Evolutionary conservation across 208 protist species (phyloP), one percentile per base, ranked within the genome.

Genomic region (Acanthamoeba sp.): DNA sequence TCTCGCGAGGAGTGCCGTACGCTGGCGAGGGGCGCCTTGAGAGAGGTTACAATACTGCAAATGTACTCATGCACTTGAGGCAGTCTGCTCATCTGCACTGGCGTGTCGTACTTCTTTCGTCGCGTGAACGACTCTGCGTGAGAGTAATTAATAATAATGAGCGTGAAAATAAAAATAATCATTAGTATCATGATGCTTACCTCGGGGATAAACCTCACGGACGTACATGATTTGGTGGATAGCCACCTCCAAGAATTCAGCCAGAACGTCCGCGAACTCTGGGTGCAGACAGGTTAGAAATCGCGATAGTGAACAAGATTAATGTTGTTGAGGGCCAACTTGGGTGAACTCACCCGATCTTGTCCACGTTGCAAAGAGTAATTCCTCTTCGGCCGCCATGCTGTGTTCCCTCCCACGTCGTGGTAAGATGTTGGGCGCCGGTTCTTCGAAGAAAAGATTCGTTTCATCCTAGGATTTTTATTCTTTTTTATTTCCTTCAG

Each of bases 151-250:
- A n/a, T n/a, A n/a, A n/a, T n/a, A n/a, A n/a, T n/a, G n/a, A n/a
- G n/a, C n/a, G n/a, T n/a, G n/a, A n/a, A n/a, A n/a, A n/a, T n/a
- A n/a, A n/a, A n/a, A n/a, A n/a, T n/a, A n/a, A n/a, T n/a, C n/a
- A n/a, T n/a, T n/a, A n/a, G n/a, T n/a, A n/a, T n/a, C n/a, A n/a
- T n/a, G n/a, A 10, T 18, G n/a, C 38, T 14, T 64, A 93, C 89
- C 89, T n/a, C 69, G 40, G 34, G 89, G 89, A 82, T 93, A 93
- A 27, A 93, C 89, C 40, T 93, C 69, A 24, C 89, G 38, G 5
- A 84, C 66, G 89, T 93, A 93, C 69, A 93, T 55, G 45, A 93
- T 93, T 34, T 93, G 89, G 29, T 93, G 89, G 40, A 93, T 62
- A 5, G 89, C 89, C 1, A 93, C 89, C 45, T 93, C 89, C 36